Base-by-base conservation (phyloP, 1,284 basidiomycete species). In the Porodaedalea pini region DNA sequence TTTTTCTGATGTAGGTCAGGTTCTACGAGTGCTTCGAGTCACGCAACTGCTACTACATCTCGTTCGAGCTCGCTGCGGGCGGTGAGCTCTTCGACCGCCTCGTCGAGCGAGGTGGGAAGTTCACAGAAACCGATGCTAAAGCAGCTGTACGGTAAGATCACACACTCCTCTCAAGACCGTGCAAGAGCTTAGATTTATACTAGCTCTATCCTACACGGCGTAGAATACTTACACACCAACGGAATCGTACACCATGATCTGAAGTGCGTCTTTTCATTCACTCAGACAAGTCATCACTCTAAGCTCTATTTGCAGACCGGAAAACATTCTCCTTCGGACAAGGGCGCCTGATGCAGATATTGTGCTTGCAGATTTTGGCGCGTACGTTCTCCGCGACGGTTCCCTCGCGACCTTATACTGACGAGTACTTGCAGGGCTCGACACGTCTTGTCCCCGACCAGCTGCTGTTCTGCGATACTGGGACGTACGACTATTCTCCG, bases 11-110 rank as follows among this genome's bases (percentile, higher is more conserved):
- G 15, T 32, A 59, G 57, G 40, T 59, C n/a, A 93, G 93, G 68
- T 92, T 94, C 66, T 93, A 88, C 69, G 92, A 94, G 69, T 92
- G 86, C 83, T 97, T 97, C 69, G 94, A 97, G 69, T 93, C 90
- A 15, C 78, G 92, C 56, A 81, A 86, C 36, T 96, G 94, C 70
- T 95, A 92, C 71, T 97, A 94, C 68, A 82, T 97, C 34, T 82
- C 89, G 0, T 97, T 97, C 66, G 92, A 97, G 70, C 85, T 96
- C 5, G 94, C 94, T 0, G 79, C 84, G 2, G 94, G 94, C 17
- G 94, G 94, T 40, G 93, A 94, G 67, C 78, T 95, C 2, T 97
- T 97, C 68, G 88, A 93, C 54, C 81, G 92, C 37, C 90, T 97
- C 61, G 74, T 87, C 29, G 76, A 86, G 63, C 82, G 79, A 58